Evolutionary conservation across 139 green algal genomes (phyloP).

Genomic region (Chlorella sp.): DNA sequence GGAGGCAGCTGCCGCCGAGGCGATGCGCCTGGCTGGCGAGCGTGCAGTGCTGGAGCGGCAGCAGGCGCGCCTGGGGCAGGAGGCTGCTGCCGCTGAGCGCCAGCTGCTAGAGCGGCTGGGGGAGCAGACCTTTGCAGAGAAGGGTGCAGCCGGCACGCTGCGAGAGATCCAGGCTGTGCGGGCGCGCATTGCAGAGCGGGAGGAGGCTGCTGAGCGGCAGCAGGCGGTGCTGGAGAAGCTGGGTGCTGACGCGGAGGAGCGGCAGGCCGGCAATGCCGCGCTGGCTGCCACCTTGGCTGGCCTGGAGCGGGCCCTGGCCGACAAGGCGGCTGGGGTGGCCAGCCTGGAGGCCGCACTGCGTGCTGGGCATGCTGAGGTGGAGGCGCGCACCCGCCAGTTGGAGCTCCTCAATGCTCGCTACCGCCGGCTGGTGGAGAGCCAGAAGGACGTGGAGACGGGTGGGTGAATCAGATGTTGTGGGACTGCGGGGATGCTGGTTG

Average conservation of each 20-base stretch:
- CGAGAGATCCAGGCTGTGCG: conserved; percentile 58
- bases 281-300: conserved; percentile 73
- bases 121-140: conserved; percentile 85
- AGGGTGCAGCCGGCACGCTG: conserved; percentile 70
- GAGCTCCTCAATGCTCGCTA: conserved; percentile 82
- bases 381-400: conserved; percentile 85
- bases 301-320: conserved; percentile 74
- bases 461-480: too few species aligned
- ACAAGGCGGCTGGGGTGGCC: conserved; percentile 54
- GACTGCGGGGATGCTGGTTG: background rate
- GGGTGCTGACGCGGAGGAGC: conserved; percentile 51
- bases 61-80: conserved; percentile 58
- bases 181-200: conserved; percentile 54
- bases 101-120: conserved; percentile 72
- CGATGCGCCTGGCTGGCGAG: background rate
- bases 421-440: conserved; percentile 56
- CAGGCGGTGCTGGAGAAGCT: conserved; percentile 87
- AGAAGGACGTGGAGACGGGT: conserved; percentile 60
- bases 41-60: conserved; percentile 65
- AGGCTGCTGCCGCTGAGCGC: conserved; percentile 63
- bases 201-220: conserved; percentile 66
- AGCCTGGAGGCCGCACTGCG: conserved; percentile 70
- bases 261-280: conserved; percentile 70
- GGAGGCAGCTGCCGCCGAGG: background rate
- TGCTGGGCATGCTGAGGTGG: conserved; percentile 81